Evolutionary conservation across 208 protist genomes (phyloP).

Genomic region (Leishmania mexicana): DNA sequence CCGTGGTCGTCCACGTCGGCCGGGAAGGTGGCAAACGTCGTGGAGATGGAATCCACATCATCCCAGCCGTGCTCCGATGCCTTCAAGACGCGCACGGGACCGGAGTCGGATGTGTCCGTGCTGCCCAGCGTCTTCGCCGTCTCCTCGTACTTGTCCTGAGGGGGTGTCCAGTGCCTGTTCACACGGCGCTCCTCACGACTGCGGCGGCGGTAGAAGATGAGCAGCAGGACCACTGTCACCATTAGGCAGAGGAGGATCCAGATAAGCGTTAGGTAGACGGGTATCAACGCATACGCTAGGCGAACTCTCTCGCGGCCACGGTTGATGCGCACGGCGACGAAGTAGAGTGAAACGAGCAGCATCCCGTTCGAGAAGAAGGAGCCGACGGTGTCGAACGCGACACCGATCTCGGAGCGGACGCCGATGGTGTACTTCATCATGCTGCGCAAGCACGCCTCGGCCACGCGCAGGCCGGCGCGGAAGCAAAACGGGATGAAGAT

Average conservation of each 20-base stretch:
- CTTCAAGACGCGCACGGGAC: conserved; percentile 20
- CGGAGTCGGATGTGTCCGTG: conserved; percentile 25
- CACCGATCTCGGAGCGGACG: conserved; percentile 50
- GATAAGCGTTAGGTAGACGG: conserved; percentile 68
- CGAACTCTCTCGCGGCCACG: conserved; percentile 43
- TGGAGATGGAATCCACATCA: conserved; percentile 45
- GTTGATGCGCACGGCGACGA: conserved; percentile 75
- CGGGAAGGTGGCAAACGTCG: conserved; percentile 39
- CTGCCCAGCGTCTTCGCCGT: conserved; percentile 8
- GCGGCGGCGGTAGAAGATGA: conserved; percentile 29
- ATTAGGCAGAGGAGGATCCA: conserved; percentile 75
- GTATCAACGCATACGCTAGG: conserved; percentile 62
- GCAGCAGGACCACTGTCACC: conserved; percentile 67
- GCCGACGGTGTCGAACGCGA: conserved; percentile 82
- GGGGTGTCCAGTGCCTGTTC: conserved; percentile 52
- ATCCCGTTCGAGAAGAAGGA: conserved; percentile 87
- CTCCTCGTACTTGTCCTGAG: conserved; percentile 39
- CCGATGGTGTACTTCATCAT: conserved; percentile 75
- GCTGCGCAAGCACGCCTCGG: conserved; percentile 77
- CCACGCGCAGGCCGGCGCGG: conserved; percentile 63
- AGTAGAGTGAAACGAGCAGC: conserved; percentile 79
- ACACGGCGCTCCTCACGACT: conserved; percentile 40
- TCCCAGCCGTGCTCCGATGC: conserved; percentile 51
- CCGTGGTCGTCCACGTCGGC: conserved; percentile 18
- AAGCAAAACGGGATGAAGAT: conserved; percentile 76